These are phyloP conservation scores for Casuarina glauca DNA, from an alignment of 306 rosid genomes.

Conservation along the genomic window DNA sequence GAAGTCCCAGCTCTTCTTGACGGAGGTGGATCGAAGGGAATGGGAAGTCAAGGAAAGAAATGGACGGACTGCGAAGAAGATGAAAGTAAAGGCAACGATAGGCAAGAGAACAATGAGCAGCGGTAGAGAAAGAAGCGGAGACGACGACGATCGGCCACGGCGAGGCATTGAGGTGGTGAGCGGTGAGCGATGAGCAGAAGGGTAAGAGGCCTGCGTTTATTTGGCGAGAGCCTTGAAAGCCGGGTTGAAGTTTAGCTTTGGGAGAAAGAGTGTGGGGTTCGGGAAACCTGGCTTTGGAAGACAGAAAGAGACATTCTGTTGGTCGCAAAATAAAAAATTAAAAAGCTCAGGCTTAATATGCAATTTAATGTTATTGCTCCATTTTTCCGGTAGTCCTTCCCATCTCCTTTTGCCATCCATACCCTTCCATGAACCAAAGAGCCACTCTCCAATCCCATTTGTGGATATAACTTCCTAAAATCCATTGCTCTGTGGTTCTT, in stretches of 20 bases:
- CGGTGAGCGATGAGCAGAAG: conserved; percentile 9
- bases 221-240: neutral
- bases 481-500: too few relatives aligned
- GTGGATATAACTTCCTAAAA: too few relatives aligned
- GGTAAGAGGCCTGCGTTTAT: conserved; percentile 2
- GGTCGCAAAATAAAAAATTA: neutral
- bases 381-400: too few relatives aligned
- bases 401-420: too few relatives aligned
- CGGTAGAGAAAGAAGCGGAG: conserved; percentile 59
- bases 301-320: conserved; percentile 22
- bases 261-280: neutral
- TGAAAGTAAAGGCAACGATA: conserved; percentile 40
- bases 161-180: conserved; percentile 52
- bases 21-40: conserved; percentile 47
- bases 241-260: neutral
- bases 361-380: too few relatives aligned
- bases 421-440: too few relatives aligned
- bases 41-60: conserved; percentile 54
- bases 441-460: too few relatives aligned
- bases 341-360: too few relatives aligned
- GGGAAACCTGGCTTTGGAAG: neutral
- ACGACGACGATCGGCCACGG: conserved; percentile 41
- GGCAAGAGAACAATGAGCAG: conserved; percentile 70
- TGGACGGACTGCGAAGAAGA: conserved; percentile 61
- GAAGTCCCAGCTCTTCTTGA: conserved; percentile 78